These are phyloP conservation scores for Microascus cirrosus DNA, from an alignment of 2,329 filamentous ascomycete species.

Conservation along the genomic window DNA sequence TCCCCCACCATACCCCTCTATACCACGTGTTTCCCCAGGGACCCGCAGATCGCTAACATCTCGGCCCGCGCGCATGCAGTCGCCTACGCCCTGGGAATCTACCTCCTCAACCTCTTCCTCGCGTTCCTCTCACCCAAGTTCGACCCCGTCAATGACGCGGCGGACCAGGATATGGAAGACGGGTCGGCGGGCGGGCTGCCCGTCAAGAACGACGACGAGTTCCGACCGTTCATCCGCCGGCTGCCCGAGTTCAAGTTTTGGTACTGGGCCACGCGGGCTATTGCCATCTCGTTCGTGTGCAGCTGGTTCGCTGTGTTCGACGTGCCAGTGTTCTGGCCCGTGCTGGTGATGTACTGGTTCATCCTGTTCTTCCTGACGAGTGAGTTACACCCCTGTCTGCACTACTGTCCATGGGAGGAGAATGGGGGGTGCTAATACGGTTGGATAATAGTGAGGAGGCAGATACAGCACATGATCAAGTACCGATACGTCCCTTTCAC, in stretches of 20 bases:
- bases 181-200: constrained; percentile 73
- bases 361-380: constrained; percentile 93
- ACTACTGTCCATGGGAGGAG: neutral
- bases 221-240: constrained; percentile 90
- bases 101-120: constrained; percentile 97
- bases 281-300: constrained; percentile 74
- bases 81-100: constrained; percentile 95
- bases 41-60: neutral
- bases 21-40: neutral
- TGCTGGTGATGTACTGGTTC: constrained; percentile 96
- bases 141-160: constrained; percentile 82
- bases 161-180: constrained; percentile 95
- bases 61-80: constrained; percentile 31
- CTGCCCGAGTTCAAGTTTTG: constrained; percentile 99
- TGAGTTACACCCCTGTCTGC: constrained; percentile 36
- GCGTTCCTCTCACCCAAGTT: constrained; percentile 98
- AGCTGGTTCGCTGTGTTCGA: constrained; percentile 93
- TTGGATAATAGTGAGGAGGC: constrained; percentile 67
- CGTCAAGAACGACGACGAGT: constrained; percentile 94
- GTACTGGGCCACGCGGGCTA: constrained; percentile 86
- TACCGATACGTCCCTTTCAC: constrained; percentile 96
- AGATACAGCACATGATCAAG: constrained; percentile 99
- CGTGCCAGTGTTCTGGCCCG: constrained; percentile 97
- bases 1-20: neutral
- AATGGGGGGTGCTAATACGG: neutral